Percentiles rank a stretch among this genome's conserved stretches.
These are phyloP conservation scores for Pythium rishiriense DNA, from an alignment of 352 stramenopile species.

Conservation along the genomic window DNA sequence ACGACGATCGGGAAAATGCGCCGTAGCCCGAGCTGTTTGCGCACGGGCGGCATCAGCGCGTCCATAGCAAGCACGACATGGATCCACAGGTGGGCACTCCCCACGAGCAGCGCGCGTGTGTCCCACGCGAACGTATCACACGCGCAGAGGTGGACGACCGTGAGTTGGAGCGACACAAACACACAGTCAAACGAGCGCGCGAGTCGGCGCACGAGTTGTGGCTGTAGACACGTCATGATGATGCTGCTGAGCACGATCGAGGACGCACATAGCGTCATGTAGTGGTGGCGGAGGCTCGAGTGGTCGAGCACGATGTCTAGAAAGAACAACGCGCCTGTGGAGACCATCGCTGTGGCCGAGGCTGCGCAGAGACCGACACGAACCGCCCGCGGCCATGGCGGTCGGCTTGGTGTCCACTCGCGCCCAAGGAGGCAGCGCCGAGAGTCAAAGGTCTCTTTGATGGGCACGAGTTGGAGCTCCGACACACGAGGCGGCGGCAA, in stretches of 20 bases:
- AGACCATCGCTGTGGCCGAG: not conserved
- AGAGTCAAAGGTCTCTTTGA: not conserved
- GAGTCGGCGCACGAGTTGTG: slow-evolving; percentile 22
- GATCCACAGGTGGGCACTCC: slow-evolving; percentile 23
- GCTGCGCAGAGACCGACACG: not conserved
- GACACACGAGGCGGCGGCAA: not conserved
- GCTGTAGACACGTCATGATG: slow-evolving; percentile 20
- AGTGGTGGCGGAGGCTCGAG: no score
- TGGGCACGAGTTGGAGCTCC: slow-evolving; percentile 3
- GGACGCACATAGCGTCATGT: not conserved
- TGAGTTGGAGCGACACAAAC: slow-evolving; percentile 35
- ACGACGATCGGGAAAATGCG: not conserved
- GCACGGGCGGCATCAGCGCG: not conserved
- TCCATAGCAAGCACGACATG: slow-evolving; percentile 31
- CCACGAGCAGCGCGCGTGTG: slow-evolving; percentile 8
- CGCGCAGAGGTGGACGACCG: slow-evolving; percentile 20
- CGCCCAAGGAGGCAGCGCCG: not conserved
- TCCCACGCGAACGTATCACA: slow-evolving; percentile 35
- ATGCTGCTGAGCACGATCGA: not conserved
- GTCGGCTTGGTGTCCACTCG: not conserved
- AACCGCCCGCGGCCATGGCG: not conserved
- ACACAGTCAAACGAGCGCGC: slow-evolving; percentile 35
- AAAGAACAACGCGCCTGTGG: not conserved
- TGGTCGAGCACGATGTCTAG: not conserved
- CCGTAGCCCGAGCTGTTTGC: not conserved